Evolutionary conservation across 2,329 filamentous ascomycete genomes (phyloP).

Genomic region (Pseudomassariella vexata): DNA sequence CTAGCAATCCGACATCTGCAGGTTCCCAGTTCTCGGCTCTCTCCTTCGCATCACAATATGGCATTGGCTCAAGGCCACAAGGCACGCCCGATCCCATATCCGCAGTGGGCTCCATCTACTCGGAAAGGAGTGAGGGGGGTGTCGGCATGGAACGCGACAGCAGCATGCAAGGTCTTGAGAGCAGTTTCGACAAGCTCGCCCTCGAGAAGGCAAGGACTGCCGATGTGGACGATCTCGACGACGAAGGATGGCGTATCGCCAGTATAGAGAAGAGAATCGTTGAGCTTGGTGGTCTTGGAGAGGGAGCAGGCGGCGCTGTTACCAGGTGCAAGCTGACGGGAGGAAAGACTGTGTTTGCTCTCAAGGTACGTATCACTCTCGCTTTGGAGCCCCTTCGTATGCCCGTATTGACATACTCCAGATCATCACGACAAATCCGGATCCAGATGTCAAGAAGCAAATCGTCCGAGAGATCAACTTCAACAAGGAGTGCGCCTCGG

Average conservation of each 20-base stretch:
- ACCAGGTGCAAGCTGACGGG: conserved; percentile 85
- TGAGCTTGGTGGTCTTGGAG: conserved; percentile 83
- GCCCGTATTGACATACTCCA: conserved; percentile 30
- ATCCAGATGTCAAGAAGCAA: conserved; percentile 97
- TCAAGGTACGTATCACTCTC: conserved; percentile 64
- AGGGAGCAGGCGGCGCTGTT: conserved; percentile 92
- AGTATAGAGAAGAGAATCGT: conserved; percentile 83
- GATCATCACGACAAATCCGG: conserved; percentile 97
- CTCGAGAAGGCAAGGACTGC: conserved; percentile 76
- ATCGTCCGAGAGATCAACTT: conserved; percentile 94
- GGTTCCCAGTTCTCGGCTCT: conserved; percentile 82
- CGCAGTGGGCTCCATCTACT: conserved; percentile 79
- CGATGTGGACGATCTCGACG: conserved; percentile 92
- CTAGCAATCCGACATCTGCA: conserved; percentile 77
- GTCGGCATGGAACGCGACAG: conserved; percentile 76
- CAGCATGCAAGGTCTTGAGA: conserved; percentile 71
- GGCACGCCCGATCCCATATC: conserved; percentile 80
- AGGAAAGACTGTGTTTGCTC: conserved; percentile 88
- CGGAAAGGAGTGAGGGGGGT: conserved; percentile 70
- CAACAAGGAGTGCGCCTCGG: conserved; percentile 94
- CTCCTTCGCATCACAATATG: conserved; percentile 70
- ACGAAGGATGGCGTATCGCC: conserved; percentile 91
- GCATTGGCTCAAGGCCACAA: conserved; percentile 59
- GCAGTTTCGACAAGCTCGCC: conserved; percentile 68
- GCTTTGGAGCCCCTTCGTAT: conserved; percentile 7